phyloP scores from a whole-genome alignment of 768 basidiomycete species.

The Boletus rubroflammeus region DNA sequence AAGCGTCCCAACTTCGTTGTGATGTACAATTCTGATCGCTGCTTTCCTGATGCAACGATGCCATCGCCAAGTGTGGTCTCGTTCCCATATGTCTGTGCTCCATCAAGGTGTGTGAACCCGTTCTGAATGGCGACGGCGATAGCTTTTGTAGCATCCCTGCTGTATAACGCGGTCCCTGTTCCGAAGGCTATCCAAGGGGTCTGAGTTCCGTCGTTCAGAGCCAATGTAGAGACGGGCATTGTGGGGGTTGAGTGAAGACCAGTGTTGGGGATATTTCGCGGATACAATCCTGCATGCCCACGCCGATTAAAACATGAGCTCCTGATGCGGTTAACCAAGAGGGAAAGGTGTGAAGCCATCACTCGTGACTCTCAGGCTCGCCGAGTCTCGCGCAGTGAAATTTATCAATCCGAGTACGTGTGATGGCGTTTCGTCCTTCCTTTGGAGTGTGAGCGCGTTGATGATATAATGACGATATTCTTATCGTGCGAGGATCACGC shows the following conservation, averaged over 20 bases:
- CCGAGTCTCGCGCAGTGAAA: background rate
- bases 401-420: background rate
- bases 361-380: conserved; percentile 14
- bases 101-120: conserved; percentile 60
- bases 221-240: conserved; percentile 32
- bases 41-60: conserved; percentile 46
- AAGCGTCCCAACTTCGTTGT: conserved; percentile 50
- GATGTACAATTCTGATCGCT: conserved; percentile 56
- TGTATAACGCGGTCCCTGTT: conserved; percentile 52
- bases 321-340: conserved; percentile 9
- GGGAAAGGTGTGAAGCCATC: background rate
- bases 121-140: conserved; percentile 49
- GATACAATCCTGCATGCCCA: background rate
- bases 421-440: background rate
- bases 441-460: background rate
- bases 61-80: conserved; percentile 52
- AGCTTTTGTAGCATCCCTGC: conserved; percentile 38
- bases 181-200: conserved; percentile 62
- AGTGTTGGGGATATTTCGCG: too few species aligned
- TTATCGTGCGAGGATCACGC: background rate
- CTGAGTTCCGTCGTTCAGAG: conserved; percentile 52
- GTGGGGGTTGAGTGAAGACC: conserved; percentile 1
- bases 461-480: background rate
- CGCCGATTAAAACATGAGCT: conserved; percentile 6
- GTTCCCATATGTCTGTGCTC: conserved; percentile 58